These are phyloP conservation scores for Dovyalis caffra DNA, from an alignment of 345 rosid species.

Conservation along the genomic window DNA sequence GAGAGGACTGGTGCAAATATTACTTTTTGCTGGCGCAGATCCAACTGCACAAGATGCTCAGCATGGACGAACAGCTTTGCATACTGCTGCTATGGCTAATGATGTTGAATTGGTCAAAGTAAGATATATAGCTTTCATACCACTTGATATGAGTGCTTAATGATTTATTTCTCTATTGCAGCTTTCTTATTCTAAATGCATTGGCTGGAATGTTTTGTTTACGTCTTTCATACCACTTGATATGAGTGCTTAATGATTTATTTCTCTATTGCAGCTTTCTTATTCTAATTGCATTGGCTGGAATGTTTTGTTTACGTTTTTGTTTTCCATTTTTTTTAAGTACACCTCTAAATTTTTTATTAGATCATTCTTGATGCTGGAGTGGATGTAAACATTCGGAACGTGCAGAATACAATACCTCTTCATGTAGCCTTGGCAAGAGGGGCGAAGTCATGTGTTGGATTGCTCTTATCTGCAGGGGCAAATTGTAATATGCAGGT, in stretches of 20 bases:
- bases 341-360: conserved; percentile 1
- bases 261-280: no score
- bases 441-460: conserved; percentile 89
- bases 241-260: background rate
- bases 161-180: no score
- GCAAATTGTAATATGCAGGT: conserved; percentile 95
- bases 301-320: no score
- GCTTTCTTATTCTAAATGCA: no score
- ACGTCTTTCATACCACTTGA: no score
- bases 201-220: no score
- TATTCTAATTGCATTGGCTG: no score
- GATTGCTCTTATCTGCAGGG: conserved; percentile 76
- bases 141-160: background rate
- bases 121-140: conserved; percentile 9
- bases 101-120: conserved; percentile 87
- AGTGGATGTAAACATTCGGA: conserved; percentile 86
- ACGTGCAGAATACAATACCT: conserved; percentile 82
- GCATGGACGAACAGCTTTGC: conserved; percentile 87
- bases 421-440: conserved; percentile 94
- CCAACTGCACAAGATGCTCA: conserved; percentile 83
- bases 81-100: conserved; percentile 91
- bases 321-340: no score
- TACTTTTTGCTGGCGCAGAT: conserved; percentile 95
- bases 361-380: conserved; percentile 95
- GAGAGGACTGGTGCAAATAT: conserved; percentile 71